A percentile compares a stretch with the other conserved stretches of the same genome.
These are phyloP conservation scores for Lolium multiflorum DNA, from an alignment of 176 grass and related monocot genomes.

Conservation along the genomic window DNA sequence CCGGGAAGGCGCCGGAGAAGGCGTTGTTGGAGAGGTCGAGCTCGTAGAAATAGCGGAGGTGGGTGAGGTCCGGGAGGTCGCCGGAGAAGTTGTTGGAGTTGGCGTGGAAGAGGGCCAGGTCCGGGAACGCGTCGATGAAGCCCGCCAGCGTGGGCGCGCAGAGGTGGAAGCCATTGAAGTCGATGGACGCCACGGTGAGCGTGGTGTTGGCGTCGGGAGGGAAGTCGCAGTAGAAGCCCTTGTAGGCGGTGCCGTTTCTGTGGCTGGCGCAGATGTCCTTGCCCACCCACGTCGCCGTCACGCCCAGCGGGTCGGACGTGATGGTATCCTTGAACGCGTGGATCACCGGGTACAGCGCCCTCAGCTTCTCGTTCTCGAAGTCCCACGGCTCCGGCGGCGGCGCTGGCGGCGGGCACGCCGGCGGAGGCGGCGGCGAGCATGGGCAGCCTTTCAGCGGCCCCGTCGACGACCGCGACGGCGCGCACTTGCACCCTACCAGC, in stretches of 20 bases:
- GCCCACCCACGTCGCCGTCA: slow-evolving; percentile 62
- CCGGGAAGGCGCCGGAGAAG: slow-evolving; percentile 57
- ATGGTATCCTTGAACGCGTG: slow-evolving; percentile 73
- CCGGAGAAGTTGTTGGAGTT: slow-evolving; percentile 82
- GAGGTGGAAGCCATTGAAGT: slow-evolving; percentile 76
- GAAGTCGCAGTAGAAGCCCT: slow-evolving; percentile 74
- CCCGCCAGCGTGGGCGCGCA: slow-evolving; percentile 53
- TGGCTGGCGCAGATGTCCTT: slow-evolving; percentile 42
- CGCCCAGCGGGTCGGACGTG: slow-evolving; percentile 52
- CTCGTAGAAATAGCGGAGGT: slow-evolving; percentile 69
- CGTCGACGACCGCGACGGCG: neutral
- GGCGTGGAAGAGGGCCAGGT: slow-evolving; percentile 85
- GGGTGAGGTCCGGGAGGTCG: slow-evolving; percentile 51
- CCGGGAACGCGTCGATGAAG: slow-evolving; percentile 75
- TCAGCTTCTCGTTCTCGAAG: slow-evolving; percentile 55
- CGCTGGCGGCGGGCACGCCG: neutral
- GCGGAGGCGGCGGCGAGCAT: neutral
- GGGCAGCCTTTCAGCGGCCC: neutral
- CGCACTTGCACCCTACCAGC: neutral
- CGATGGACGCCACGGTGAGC: slow-evolving; percentile 73
- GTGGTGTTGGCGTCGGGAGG: slow-evolving; percentile 28
- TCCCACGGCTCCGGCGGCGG: neutral
- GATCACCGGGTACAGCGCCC: slow-evolving; percentile 62
- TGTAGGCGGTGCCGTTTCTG: slow-evolving; percentile 37
- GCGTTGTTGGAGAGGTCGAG: slow-evolving; percentile 89